Base-by-base conservation (phyloP, 306 rosid species). In the Pachyrhizus erosus region DNA sequence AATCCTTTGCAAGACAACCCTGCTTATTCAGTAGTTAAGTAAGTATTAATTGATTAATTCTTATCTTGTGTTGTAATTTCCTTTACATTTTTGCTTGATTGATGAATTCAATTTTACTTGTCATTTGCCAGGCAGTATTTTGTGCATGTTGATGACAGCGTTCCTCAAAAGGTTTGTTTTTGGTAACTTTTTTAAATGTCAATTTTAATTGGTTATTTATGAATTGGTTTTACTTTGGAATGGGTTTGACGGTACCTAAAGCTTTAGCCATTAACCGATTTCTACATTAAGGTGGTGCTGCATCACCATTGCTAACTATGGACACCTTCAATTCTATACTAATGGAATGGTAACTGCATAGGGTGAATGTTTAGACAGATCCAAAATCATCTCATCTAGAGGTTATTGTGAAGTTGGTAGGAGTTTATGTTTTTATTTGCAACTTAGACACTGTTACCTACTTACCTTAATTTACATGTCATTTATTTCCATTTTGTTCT, bases 11-110 rank as follows among this genome's bases (percentile, higher is more conserved):
- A 92, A 87, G 91, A 92, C 88, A 91, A 93, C 85, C 94, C 98
- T 66, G 97, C 98, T 7, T 96, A 93, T 72, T 96, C 99, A 15
- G 99, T 93, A 1, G 99, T 96, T 15, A 96, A 93, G 98, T 96
- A 78, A 74, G 94, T 82, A 55, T 9, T 20, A 8, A 9, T 55
- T 21, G 14, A 3, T 12, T 31, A 18, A 24, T 70, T 73, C 65
- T 58, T 33, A 26, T 46, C 27, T n/a, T 75, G n/a, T 23, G 31
- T 76, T 49, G 2, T 34, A 37, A 34, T 37, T 67, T 26, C 21
- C 8, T 55, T 37, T 46, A 0, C 11, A 68, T 21, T 52, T 26
- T 51, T 70, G 29, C n/a, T 34, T 67, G 45, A 24, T 66, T 40
- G 51, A 24, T 72, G 11, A 18, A 49, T 15, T 82, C 39, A 73